Base-by-base conservation (phyloP, 139 green algal species). In the Penium margaritaceum region DNA sequence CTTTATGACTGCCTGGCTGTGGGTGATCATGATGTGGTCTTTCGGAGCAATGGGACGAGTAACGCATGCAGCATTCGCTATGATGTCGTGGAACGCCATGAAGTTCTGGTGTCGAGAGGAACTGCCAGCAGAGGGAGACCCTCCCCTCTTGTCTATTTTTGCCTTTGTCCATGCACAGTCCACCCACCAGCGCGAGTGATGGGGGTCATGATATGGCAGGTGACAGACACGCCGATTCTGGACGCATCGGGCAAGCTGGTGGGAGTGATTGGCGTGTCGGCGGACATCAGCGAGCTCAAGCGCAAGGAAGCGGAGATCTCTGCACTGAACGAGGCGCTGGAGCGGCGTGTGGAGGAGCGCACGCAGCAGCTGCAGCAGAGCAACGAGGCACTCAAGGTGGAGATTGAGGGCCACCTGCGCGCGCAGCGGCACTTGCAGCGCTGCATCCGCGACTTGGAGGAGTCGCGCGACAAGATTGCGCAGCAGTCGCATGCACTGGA, bases 181-280 rank as follows among this genome's bases (percentile, higher is more conserved):
- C n/a, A n/a, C n/a, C n/a, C n/a, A n/a, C n/a, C n/a, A n/a, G n/a
- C n/a, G n/a, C n/a, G n/a, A n/a, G n/a, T n/a, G n/a, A n/a, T n/a
- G n/a, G n/a, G n/a, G n/a, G n/a, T n/a, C n/a, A n/a, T n/a, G n/a
- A n/a, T n/a, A n/a, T 24, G 1, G 47, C 38, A 73, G 66, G 66
- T 73, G 4, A 62, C 66, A 19, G 66, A 73, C 41, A 73, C 66
- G 35, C 66, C 66, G 21, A 34, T 73, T 9, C 41, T 73, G 66
- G 66, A 73, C 41, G 17, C 21, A 21, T 30, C 51, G 66, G 66
- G 66, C 17, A 63, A 62, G 32, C 41, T 73, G 66, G 37, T 73
- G 19, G 66, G 66, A 9, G 66, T 73, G 39, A 73, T 73, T 4
- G 66, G 66, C 38, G 66, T 73, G 38, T 73, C 66, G 39, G 66